These are phyloP conservation scores for Xylaria arbuscula DNA, from an alignment of 2,329 filamentous ascomycete genomes.

Conservation along the genomic window DNA sequence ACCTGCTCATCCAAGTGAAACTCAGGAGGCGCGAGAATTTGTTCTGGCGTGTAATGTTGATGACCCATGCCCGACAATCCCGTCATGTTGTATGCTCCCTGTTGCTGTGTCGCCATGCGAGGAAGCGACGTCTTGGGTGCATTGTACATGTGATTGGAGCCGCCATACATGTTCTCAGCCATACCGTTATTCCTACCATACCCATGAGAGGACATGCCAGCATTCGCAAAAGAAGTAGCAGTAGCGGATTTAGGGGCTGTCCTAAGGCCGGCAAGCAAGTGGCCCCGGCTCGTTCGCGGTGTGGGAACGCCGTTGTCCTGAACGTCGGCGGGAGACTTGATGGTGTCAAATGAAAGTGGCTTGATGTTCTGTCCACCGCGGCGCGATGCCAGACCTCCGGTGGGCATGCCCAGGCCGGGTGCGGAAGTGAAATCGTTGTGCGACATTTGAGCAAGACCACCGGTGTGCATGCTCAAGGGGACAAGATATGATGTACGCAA, in stretches of 20 bases:
- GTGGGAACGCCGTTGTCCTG: slow-evolving; percentile 78
- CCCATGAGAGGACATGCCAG: slow-evolving; percentile 51
- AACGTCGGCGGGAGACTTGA: slow-evolving; percentile 75
- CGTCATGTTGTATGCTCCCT: slow-evolving; percentile 47
- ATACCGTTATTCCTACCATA: slow-evolving; percentile 60
- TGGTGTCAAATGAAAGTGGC: slow-evolving; percentile 81
- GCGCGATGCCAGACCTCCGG: slow-evolving; percentile 82
- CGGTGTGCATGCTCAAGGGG: slow-evolving; percentile 80
- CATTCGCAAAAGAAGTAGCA: slow-evolving; percentile 74
- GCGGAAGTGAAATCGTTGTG: slow-evolving; percentile 81
- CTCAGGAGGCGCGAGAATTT: slow-evolving; percentile 85
- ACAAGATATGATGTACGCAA: slow-evolving; percentile 40
- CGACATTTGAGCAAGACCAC: slow-evolving; percentile 99
- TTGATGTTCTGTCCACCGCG: slow-evolving; percentile 90
- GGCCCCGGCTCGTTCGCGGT: slow-evolving; percentile 92
- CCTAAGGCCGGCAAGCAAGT: slow-evolving; percentile 90
- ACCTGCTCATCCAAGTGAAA: slow-evolving; percentile 77
- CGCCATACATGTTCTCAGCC: slow-evolving; percentile 58
- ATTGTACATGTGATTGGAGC: slow-evolving; percentile 56
- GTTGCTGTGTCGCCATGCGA: slow-evolving; percentile 50
- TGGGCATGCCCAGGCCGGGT: slow-evolving; percentile 78
- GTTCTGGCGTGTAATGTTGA: slow-evolving; percentile 81
- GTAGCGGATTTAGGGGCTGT: slow-evolving; percentile 89
- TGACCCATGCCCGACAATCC: slow-evolving; percentile 51
- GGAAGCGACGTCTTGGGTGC: slow-evolving; percentile 70